Percentiles rank a stretch among this genome's conserved stretches.
Conservation (phyloP, 148 eudicot genomes). For the Rhododendron mucronatum region DNA sequence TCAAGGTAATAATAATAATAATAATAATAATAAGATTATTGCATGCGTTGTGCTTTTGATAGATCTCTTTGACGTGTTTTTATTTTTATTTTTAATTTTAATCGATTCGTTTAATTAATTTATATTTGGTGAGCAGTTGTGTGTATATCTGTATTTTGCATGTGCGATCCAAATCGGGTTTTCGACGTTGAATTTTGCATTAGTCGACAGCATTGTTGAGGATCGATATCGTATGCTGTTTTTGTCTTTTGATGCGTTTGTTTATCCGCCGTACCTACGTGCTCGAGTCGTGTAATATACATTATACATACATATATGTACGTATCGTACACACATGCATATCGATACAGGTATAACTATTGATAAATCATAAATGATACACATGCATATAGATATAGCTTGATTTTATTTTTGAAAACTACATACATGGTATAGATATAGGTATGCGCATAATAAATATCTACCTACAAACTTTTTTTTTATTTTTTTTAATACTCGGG, state of each 20-base stretch:
- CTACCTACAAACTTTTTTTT: no score
- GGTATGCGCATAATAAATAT: no score
- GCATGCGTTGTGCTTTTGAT: background rate
- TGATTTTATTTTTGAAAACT: no score
- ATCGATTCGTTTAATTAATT: background rate
- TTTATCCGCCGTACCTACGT: background rate
- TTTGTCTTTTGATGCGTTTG: background rate
- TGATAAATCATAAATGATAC: no score
- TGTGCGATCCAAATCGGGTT: conserved; percentile 4
- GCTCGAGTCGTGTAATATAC: background rate
- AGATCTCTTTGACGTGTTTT: background rate
- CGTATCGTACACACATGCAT: background rate
- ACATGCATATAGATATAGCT: no score
- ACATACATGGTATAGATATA: no score
- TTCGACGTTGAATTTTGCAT: background rate
- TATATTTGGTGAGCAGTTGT: background rate
- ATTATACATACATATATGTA: no score
- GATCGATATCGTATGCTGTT: background rate
- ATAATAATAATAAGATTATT: background rate
- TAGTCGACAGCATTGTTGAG: background rate
- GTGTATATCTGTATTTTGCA: background rate
- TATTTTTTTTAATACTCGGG: no score
- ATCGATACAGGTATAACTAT: no score
- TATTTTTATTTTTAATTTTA: background rate
- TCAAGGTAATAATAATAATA: conserved; percentile 43